Base-by-base conservation (phyloP, 108 stramenopile species). In the Fragilariopsis cylindrus region DNA sequence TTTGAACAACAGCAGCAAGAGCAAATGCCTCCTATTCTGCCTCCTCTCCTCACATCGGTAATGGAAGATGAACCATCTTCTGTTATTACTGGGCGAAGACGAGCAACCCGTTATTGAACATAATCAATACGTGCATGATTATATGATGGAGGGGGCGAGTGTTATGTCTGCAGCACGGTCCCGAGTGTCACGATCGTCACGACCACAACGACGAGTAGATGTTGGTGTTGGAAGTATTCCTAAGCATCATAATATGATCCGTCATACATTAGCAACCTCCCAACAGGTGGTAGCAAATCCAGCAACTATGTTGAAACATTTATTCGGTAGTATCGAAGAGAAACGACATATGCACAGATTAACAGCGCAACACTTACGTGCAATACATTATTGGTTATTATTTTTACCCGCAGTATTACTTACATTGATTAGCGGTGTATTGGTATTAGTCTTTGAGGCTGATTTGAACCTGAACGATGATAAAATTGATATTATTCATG, bases 261-360 rank as follows among this genome's bases (percentile, higher is more conserved):
- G 69, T 3, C 76, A 64, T 41, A 76, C 76, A 2, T 48, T 78
- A 5, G 49, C 77, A 8, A 67, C 71, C 39, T 46, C 71, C 18
- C 77, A 72, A 66, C 62, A 78, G 57, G 65, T 78, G 41, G 45
- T 50, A 52, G 76, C 77, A 42, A 69, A 81, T 56, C 75, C 81
- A 21, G 54, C 60, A 3, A 70, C 71, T 7, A 76, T 81, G 75
- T 50, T 81, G 18, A 73, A 73, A 65, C 76, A 69, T 53, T 54
- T 81, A 7, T 81, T 81, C 68, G 52, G 79, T 42, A 65, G 66
- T 41, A 70, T 82, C 30, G 78, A 82, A 55, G 74, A 79, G 76
- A 73, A 82, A 44, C 62, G 82, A 3, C 78, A 76, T 16, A 78
- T 82, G 69, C 77, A 82, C 65, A 71, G 70, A 39, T 45, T 82